These are phyloP conservation scores for Acacia melanoxylon DNA, from an alignment of 306 rosid species.

Conservation along the genomic window DNA sequence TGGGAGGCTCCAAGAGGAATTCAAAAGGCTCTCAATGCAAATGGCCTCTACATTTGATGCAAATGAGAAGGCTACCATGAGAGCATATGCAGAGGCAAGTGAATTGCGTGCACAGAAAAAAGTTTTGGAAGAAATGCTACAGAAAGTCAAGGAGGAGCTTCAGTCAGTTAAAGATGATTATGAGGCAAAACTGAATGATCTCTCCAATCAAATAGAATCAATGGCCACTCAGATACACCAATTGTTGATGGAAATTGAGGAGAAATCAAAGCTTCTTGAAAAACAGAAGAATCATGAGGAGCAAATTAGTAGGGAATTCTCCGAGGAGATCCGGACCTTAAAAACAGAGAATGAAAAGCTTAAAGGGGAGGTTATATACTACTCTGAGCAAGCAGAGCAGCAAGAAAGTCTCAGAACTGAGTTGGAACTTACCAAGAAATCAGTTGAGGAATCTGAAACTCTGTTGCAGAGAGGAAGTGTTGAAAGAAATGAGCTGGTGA, in stretches of 20 bases:
- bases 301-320: slow-evolving; percentile 52
- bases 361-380: slow-evolving; percentile 41
- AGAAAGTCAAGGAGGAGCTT: slow-evolving; percentile 55
- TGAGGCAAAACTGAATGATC: slow-evolving; percentile 50
- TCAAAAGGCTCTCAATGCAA: slow-evolving; percentile 71
- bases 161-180: slow-evolving; percentile 48
- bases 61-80: slow-evolving; percentile 81
- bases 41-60: slow-evolving; percentile 84
- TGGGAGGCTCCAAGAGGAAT: slow-evolving; percentile 90
- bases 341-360: slow-evolving; percentile 64
- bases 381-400: slow-evolving; percentile 51
- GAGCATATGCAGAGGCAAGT: slow-evolving; percentile 68
- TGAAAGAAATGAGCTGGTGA: slow-evolving; percentile 62
- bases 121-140: slow-evolving; percentile 60
- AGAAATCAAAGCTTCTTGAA: slow-evolving; percentile 62
- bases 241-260: slow-evolving; percentile 59
- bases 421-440: slow-evolving; percentile 57
- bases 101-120: slow-evolving; percentile 64
- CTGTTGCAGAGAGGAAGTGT: slow-evolving; percentile 45
- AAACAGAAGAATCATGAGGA: slow-evolving; percentile 48
- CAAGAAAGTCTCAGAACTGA: slow-evolving; percentile 45
- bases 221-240: slow-evolving; percentile 55
- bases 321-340: slow-evolving; percentile 54
- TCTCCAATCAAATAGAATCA: slow-evolving; percentile 51
- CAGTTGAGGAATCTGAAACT: slow-evolving; percentile 56